Evolutionary conservation across 1,284 basidiomycete genomes (phyloP), one percentile per base, ranked within the genome.

Genomic region (Cutaneotrichosporon dermatis): DNA sequence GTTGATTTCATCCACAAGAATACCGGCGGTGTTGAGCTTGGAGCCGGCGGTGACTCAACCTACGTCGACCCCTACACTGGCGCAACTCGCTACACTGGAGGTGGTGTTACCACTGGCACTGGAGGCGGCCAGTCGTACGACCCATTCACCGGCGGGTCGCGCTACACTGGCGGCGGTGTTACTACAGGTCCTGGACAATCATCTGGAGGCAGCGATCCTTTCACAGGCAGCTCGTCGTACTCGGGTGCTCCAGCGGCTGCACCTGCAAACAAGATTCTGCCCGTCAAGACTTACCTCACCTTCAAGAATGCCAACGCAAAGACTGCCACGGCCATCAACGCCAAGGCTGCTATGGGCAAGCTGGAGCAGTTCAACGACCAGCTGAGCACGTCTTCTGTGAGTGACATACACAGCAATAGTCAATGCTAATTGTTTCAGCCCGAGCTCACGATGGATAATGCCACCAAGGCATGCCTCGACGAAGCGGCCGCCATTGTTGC

Each of bases 1-100:
- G 94, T 92, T 35, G 82, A 83, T 51, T 99, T 98, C 76, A 98
- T 99, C 60, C 89, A 97, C 76, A 89, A 89, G 78, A 97, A 95
- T 68, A 89, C 93, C 0, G 70, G 69, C 8, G 90, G 89, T 2
- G 85, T 90, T 6, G 86, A 82, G 57, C 79, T 95, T 3, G 88
- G 86, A 43, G 70, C 76, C 6, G 75, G 72, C 35, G 57, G 62
- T 41, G 82, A 25, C 25, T 25, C 80, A 58, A 83, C 86, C 51
- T 92, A 85, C 71, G 84, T 87, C 13, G 96, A 99, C 75, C 95
- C 95, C 6, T 99, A 86, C 77, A 99, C 96, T 10, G 88, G 87
- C 11, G 57, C 37, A 81, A 84, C 85, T n/a, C 80, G 86, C 44
- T 88, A 88, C 69, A 75, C 73, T 15, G 75, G 74, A 9, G 60